phyloP scores from a whole-genome alignment of 805 yeast species.

The Myxozyma monticola region DNA sequence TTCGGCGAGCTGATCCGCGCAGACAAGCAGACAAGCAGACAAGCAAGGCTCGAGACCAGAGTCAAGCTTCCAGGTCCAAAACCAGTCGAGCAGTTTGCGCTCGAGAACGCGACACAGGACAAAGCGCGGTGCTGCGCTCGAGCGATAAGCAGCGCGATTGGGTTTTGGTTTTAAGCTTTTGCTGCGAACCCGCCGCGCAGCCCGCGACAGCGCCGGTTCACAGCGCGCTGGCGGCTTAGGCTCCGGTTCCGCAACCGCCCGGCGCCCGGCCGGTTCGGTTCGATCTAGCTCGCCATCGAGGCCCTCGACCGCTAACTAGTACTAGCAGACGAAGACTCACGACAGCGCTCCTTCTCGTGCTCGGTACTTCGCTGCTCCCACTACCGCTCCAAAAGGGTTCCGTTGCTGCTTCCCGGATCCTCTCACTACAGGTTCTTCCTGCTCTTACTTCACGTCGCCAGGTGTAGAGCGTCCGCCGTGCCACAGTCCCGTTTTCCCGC shows the following conservation, averaged over 20 bases:
- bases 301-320: background rate
- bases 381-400: background rate
- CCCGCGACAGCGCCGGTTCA: background rate
- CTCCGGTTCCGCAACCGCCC: background rate
- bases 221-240: background rate
- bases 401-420: background rate
- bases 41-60: background rate
- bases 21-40: no score
- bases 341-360: background rate
- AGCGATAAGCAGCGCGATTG: constrained; percentile 1
- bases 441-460: background rate
- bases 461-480: background rate
- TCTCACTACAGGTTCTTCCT: background rate
- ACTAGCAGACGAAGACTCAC: background rate
- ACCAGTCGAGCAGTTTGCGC: background rate
- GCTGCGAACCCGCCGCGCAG: background rate
- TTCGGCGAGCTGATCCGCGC: background rate
- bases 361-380: no score
- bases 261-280: background rate
- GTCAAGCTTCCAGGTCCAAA: background rate
- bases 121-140: background rate
- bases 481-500: background rate
- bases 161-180: background rate
- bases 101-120: background rate
- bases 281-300: background rate